phyloP scores from a whole-genome alignment of 306 rosid genomes.

The Corylus americana region DNA sequence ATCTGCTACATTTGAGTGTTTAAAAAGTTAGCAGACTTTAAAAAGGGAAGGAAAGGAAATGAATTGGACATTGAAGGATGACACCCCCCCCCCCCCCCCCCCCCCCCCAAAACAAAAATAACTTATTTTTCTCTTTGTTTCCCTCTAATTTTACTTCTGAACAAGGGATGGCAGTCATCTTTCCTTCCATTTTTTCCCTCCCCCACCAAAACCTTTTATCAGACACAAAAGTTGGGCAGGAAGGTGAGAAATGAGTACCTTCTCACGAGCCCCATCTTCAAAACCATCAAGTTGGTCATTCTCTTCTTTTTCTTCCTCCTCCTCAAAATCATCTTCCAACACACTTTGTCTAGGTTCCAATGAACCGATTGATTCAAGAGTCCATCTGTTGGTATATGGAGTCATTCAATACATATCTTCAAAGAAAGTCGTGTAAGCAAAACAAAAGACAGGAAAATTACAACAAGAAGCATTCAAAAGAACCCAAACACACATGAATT shows the following conservation, averaged over 20 bases:
- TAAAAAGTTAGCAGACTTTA: not conserved
- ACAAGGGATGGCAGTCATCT: not conserved
- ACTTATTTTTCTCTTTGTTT: not conserved
- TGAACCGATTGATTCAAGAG: slow-evolving; percentile 62
- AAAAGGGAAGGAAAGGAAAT: not conserved
- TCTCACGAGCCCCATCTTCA: slow-evolving; percentile 69
- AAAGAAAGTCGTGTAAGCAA: not conserved
- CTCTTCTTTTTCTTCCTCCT: slow-evolving; percentile 97
- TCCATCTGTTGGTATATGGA: slow-evolving; percentile 57
- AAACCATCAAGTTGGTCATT: slow-evolving; percentile 64
- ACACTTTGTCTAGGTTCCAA: slow-evolving; percentile 88
- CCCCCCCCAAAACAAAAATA: too few relatives aligned
- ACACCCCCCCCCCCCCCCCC: too few relatives aligned
- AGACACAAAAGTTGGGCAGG: not conserved
- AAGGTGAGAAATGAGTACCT: slow-evolving; percentile 43
- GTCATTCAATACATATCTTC: not conserved
- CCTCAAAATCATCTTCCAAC: slow-evolving; percentile 97
- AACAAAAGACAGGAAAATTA: not conserved
- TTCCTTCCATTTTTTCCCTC: not conserved
- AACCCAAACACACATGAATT: not conserved
- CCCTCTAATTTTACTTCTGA: not conserved
- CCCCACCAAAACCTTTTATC: not conserved
- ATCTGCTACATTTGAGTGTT: not conserved
- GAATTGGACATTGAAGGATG: not conserved
- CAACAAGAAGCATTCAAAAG: not conserved